Percentiles rank a stretch among this genome's conserved stretches.
These are phyloP conservation scores for Leccinum subtestaceum DNA, from an alignment of 768 basidiomycete species.

Conservation along the genomic window DNA sequence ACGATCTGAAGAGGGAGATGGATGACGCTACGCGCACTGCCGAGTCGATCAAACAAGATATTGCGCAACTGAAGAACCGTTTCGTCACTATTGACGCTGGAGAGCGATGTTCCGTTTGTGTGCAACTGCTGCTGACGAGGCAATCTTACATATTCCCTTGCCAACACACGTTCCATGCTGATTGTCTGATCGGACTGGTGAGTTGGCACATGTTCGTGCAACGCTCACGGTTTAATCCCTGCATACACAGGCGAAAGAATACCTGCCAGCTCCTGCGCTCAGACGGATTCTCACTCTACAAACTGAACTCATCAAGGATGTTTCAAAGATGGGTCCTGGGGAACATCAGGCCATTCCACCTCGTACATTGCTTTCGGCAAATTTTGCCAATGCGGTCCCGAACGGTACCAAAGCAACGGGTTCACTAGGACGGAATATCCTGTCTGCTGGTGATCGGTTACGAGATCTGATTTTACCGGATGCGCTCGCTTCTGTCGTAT, in stretches of 20 bases:
- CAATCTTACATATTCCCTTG: constrained; percentile 99
- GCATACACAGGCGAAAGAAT: constrained; percentile 83
- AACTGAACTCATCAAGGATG: constrained; percentile 70
- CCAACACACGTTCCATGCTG: constrained; percentile 96
- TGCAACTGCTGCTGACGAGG: constrained; percentile 69
- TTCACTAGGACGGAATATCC: constrained; percentile 71
- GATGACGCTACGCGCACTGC: constrained; percentile 91
- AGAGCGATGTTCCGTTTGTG: constrained; percentile 84
- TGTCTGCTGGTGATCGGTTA: constrained; percentile 85
- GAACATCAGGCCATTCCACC: constrained; percentile 36
- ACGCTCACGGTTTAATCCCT: neutral
- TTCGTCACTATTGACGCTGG: constrained; percentile 89
- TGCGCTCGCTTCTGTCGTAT: constrained; percentile 81
- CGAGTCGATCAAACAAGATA: constrained; percentile 91
- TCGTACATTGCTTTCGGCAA: constrained; percentile 72
- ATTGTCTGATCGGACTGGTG: constrained; percentile 93
- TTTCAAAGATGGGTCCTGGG: constrained; percentile 27
- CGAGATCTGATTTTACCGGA: constrained; percentile 94
- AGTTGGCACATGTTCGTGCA: constrained; percentile 30
- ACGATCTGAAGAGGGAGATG: constrained; percentile 89
- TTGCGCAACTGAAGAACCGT: constrained; percentile 76
- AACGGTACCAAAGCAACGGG: constrained; percentile 65
- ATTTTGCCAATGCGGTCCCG: constrained; percentile 59
- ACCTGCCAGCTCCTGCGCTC: constrained; percentile 75
- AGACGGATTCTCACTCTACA: constrained; percentile 87